Evolutionary conservation across 495 filamentous ascomycete species (phyloP).

Genomic region (Trichoderma virens): DNA sequence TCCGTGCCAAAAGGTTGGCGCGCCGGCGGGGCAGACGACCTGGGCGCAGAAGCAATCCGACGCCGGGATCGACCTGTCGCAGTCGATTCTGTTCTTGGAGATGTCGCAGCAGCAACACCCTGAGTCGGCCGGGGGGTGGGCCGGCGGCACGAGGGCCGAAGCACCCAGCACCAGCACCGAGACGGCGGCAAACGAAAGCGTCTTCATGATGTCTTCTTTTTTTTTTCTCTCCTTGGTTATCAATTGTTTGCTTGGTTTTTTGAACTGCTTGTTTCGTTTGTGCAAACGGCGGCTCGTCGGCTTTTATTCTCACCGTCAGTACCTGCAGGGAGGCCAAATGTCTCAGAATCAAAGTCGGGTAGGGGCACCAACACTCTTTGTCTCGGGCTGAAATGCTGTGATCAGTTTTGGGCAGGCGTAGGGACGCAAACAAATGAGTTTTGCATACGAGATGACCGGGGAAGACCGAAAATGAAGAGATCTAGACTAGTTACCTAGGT

Average conservation of each 20-base stretch:
- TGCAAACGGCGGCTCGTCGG: background rate
- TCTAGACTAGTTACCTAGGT: no score
- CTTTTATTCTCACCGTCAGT: background rate
- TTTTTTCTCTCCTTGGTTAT: background rate
- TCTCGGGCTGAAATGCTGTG: no score
- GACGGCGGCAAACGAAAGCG: background rate
- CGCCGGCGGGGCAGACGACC: background rate
- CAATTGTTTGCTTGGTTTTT: no score
- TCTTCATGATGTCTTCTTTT: background rate
- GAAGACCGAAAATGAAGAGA: no score
- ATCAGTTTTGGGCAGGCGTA: no score
- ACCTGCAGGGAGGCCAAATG: no score
- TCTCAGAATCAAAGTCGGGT: no score
- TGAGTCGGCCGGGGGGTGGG: background rate
- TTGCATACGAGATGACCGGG: no score
- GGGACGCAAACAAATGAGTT: no score
- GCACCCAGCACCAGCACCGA: background rate
- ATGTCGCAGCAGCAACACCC: slow-evolving; percentile 10
- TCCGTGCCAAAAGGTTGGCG: background rate
- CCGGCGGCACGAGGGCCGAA: background rate
- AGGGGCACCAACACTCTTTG: no score
- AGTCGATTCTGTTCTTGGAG: background rate
- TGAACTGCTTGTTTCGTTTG: no score
- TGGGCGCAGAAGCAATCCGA: background rate
- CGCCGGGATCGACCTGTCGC: background rate